These are phyloP conservation scores for Onygenales sp. DNA, from an alignment of 2,329 filamentous ascomycete species.

Conservation along the genomic window DNA sequence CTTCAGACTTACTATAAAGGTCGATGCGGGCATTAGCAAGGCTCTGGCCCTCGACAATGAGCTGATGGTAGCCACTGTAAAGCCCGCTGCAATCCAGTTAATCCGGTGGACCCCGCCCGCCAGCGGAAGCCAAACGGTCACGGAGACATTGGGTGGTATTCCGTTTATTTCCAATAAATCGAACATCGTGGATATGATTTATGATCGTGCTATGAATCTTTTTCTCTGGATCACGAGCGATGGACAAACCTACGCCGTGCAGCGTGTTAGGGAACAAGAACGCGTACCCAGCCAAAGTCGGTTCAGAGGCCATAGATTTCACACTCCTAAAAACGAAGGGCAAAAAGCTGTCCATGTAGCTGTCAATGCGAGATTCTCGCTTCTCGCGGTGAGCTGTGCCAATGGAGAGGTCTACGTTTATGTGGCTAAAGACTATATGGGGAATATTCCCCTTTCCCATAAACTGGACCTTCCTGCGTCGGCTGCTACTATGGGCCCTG, in stretches of 20 bases:
- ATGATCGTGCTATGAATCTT: constrained; percentile 93
- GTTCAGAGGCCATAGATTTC: constrained; percentile 88
- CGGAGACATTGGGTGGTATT: constrained; percentile 82
- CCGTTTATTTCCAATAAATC: constrained; percentile 71
- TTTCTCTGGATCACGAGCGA: constrained; percentile 86
- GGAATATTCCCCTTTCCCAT: constrained; percentile 84
- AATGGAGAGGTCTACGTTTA: constrained; percentile 82
- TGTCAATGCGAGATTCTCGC: constrained; percentile 89
- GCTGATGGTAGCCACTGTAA: constrained; percentile 79
- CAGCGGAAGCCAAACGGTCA: constrained; percentile 73
- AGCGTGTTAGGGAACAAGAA: constrained; percentile 46
- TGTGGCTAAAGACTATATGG: constrained; percentile 82
- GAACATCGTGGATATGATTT: constrained; percentile 72
- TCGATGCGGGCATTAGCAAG: constrained; percentile 86
- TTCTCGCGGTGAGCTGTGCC: constrained; percentile 76
- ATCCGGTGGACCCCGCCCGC: constrained; percentile 88
- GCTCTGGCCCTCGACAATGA: constrained; percentile 87
- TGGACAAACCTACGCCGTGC: constrained; percentile 82
- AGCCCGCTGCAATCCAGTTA: constrained; percentile 90
- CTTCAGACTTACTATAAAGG: constrained; percentile 96
- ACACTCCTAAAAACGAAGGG: constrained; percentile 53
- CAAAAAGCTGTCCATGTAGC: constrained; percentile 62
- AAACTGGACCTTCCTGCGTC: constrained; percentile 63
- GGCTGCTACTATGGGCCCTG: constrained; percentile 53
- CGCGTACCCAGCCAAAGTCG: constrained; percentile 48